Percentiles rank a stretch among this genome's conserved stretches.
phyloP scores from a whole-genome alignment of 2,329 filamentous ascomycete genomes.

The Lachnellula cervina region DNA sequence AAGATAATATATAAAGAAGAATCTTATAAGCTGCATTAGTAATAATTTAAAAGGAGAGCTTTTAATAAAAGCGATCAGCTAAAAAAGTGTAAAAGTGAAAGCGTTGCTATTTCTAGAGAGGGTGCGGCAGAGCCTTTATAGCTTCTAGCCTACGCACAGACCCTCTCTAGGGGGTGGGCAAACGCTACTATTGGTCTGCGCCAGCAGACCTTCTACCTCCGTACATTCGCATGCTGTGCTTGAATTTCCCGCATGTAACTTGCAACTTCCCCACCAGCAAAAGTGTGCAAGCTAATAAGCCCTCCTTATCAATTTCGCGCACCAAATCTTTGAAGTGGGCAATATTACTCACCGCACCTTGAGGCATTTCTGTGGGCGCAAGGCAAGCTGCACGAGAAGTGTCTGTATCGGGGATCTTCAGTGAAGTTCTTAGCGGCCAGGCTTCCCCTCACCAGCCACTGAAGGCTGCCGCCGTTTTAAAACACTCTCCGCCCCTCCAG shows the following conservation, averaged over 20 bases:
- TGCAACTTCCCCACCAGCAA: slow-evolving; percentile 2
- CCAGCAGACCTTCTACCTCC: neutral
- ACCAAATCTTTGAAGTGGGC: neutral
- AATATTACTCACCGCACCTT: slow-evolving; percentile 8
- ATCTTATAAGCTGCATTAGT: no score
- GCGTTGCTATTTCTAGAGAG: no score
- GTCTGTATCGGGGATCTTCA: neutral
- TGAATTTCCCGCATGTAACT: neutral
- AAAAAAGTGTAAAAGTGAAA: no score
- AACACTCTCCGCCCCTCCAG: neutral
- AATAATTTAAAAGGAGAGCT: no score
- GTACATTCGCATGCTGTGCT: neutral
- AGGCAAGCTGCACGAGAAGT: neutral
- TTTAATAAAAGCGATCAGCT: no score
- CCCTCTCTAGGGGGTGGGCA: neutral
- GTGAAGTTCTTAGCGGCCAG: neutral
- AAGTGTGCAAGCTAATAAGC: neutral
- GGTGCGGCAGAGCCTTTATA: no score
- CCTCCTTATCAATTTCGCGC: slow-evolving; percentile 5
- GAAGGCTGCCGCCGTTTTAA: neutral
- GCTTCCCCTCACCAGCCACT: slow-evolving; percentile 3
- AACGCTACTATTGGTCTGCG: neutral
- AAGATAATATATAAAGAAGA: no score
- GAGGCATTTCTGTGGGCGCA: neutral
- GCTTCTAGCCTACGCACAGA: no score